Conservation (phyloP, 352 stramenopile genomes). For the Pythium phragmitis region DNA sequence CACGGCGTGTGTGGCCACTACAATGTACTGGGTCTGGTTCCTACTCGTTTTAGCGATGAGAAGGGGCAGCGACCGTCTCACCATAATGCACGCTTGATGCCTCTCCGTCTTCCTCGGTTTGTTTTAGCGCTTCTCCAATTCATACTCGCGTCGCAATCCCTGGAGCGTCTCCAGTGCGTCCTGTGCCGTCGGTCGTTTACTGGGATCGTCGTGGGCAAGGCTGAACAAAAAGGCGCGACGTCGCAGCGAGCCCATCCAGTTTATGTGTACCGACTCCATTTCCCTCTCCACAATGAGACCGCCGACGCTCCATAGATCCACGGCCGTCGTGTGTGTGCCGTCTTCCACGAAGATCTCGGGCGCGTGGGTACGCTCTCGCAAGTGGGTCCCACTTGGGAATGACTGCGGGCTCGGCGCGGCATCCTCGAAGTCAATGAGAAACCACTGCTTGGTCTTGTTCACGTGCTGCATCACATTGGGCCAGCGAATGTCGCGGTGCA, state of each 20-base stretch:
- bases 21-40: too few relatives aligned
- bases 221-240: not conserved
- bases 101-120: too few relatives aligned
- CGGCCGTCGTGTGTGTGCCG: conserved; percentile 13
- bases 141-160: not conserved
- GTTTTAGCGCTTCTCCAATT: too few relatives aligned
- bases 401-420: conserved; percentile 1
- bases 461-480: not conserved
- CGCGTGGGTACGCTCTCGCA: not conserved
- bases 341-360: conserved; percentile 14
- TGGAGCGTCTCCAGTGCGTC: not conserved
- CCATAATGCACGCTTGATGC: too few relatives aligned
- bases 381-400: not conserved
- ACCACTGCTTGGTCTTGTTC: not conserved
- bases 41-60: too few relatives aligned
- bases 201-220: not conserved
- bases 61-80: too few relatives aligned
- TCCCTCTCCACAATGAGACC: conserved; percentile 1
- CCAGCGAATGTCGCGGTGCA: conserved; percentile 16
- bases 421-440: conserved; percentile 4
- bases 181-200: not conserved
- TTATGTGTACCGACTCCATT: not conserved
- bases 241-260: not conserved
- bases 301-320: conserved; percentile 17
- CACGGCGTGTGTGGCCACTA: too few relatives aligned